phyloP scores from a whole-genome alignment of 495 filamentous ascomycete species.

The Hypoxylon fuscum region DNA sequence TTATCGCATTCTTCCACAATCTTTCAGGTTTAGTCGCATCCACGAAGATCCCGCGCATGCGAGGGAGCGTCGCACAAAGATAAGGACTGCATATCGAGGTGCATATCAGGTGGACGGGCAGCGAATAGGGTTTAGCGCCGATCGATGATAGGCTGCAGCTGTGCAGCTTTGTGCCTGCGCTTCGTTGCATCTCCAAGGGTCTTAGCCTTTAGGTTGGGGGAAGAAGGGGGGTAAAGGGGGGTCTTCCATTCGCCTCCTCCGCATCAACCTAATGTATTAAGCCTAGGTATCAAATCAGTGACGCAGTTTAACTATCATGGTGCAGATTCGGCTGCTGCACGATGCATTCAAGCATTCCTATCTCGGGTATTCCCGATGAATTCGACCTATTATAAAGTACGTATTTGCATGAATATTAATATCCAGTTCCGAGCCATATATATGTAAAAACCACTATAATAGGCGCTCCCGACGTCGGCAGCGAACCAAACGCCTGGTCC shows the following conservation, averaged over 20 bases:
- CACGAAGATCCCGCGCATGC: not conserved
- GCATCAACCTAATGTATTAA: not conserved
- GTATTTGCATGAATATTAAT: no score
- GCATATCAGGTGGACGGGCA: not conserved
- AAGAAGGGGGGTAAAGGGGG: not conserved
- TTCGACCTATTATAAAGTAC: constrained; percentile 4
- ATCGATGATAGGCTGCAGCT: constrained; percentile 1
- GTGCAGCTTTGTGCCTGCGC: constrained; percentile 15
- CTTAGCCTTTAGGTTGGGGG: no score
- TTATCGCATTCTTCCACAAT: constrained; percentile 29
- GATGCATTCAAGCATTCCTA: not conserved
- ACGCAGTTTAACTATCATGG: not conserved
- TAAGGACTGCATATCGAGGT: constrained; percentile 32
- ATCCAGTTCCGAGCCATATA: no score
- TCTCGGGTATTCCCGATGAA: constrained; percentile 6
- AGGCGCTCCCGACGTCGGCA: constrained; percentile 1
- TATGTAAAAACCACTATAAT: no score
- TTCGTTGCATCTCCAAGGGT: constrained; percentile 13
- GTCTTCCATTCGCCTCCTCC: no score
- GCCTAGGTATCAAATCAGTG: not conserved
- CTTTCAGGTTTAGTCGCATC: constrained; percentile 1
- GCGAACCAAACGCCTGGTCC: no score
- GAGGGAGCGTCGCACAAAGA: constrained; percentile 32
- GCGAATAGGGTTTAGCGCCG: constrained; percentile 33
- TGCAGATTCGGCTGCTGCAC: not conserved